Conservation (phyloP, 306 rosid genomes). For the Lotus japonicus region DNA sequence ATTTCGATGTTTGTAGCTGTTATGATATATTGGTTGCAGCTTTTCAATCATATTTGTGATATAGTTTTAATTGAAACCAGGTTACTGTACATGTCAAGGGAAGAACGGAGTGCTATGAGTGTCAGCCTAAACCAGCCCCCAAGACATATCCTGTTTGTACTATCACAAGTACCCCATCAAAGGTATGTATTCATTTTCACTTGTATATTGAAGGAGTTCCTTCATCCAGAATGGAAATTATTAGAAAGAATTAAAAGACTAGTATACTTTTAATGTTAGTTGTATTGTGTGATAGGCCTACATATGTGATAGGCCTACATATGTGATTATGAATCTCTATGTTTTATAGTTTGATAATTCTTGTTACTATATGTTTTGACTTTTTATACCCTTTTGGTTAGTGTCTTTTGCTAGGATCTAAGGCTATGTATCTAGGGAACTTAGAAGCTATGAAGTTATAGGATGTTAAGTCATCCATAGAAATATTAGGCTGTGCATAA, state of each 20-base stretch:
- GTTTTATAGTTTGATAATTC: background rate
- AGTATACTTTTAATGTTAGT: background rate
- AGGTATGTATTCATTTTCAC: slow-evolving; percentile 46
- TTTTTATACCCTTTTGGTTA: background rate
- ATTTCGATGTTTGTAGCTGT: background rate
- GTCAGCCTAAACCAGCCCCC: slow-evolving; percentile 96
- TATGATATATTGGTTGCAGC: background rate
- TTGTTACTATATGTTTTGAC: background rate
- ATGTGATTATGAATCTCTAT: background rate
- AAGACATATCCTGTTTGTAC: slow-evolving; percentile 99
- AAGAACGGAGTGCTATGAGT: slow-evolving; percentile 94
- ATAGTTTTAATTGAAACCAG: slow-evolving; percentile 40
- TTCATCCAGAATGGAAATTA: background rate
- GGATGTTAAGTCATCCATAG: background rate
- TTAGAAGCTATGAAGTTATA: background rate
- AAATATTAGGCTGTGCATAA: background rate
- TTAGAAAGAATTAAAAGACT: background rate
- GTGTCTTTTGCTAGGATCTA: background rate
- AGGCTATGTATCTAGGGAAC: background rate
- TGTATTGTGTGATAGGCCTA: too few relatives aligned
- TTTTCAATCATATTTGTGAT: slow-evolving; percentile 13
- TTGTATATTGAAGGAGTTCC: background rate
- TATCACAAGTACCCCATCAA: slow-evolving; percentile 95
- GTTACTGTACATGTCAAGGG: slow-evolving; percentile 97
- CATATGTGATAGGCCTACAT: too few relatives aligned